Conservation (phyloP, 768 basidiomycete species). For the Boletus insuetus region DNA sequence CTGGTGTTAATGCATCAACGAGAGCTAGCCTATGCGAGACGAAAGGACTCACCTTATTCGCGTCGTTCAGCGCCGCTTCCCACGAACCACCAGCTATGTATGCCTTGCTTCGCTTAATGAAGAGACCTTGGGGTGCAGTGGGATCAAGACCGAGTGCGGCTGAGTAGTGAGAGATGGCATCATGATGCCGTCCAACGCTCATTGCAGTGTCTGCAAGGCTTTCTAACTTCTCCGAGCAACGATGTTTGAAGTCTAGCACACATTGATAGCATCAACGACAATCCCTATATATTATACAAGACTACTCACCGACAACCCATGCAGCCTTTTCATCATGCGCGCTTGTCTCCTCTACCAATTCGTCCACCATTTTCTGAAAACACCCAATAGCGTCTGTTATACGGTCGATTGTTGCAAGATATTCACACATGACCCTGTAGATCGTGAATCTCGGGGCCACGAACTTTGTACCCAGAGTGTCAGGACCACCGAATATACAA, state of each 20-base stretch:
- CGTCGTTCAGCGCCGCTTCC: background rate
- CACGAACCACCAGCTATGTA: background rate
- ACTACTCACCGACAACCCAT: background rate
- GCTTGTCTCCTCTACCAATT: background rate
- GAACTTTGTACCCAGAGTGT: background rate
- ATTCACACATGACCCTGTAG: background rate
- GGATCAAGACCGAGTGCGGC: background rate
- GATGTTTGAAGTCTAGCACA: background rate
- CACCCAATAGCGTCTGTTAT: background rate
- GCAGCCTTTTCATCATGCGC: background rate
- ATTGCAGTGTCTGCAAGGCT: background rate
- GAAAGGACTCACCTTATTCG: background rate
- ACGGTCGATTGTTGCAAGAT: background rate
- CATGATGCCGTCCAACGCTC: background rate
- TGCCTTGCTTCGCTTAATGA: background rate
- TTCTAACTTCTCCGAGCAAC: background rate
- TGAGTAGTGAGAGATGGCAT: background rate
- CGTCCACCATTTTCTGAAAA: background rate
- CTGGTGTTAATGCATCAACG: background rate
- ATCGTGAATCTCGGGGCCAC: background rate
- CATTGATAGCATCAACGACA: background rate
- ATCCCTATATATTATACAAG: background rate
- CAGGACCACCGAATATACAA: background rate
- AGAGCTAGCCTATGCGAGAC: background rate
- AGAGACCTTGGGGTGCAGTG: background rate